Evolutionary conservation across 495 filamentous ascomycete genomes (phyloP).

Genomic region (Talaromyces proteolyticus): DNA sequence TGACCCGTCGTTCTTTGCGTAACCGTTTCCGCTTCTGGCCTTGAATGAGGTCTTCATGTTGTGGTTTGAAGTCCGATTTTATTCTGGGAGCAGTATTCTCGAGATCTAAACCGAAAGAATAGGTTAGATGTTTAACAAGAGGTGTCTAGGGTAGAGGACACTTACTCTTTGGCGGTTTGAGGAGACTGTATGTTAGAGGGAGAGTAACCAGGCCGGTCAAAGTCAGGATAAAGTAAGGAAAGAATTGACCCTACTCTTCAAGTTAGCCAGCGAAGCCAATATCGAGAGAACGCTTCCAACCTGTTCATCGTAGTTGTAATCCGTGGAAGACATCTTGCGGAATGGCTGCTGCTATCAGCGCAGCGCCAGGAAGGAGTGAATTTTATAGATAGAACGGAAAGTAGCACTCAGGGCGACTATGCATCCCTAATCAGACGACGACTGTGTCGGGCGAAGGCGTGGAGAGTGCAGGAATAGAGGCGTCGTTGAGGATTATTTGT

Average conservation of each 20-base stretch:
- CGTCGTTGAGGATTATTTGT: background rate
- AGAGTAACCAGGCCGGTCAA: slow-evolving; percentile 82
- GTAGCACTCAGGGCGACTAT: background rate
- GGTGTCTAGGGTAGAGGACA: slow-evolving; percentile 10
- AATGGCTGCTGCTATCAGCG: background rate
- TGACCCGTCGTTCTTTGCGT: slow-evolving; percentile 82
- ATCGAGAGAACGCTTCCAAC: slow-evolving; percentile 27
- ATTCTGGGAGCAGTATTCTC: slow-evolving; percentile 64
- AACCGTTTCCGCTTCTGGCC: slow-evolving; percentile 80
- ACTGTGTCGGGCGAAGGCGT: no score
- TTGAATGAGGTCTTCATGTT: slow-evolving; percentile 79
- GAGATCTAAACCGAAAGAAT: slow-evolving; percentile 37
- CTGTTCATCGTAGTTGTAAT: slow-evolving; percentile 97
- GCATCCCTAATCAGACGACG: background rate
- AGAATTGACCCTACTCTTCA: slow-evolving; percentile 76
- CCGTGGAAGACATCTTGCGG: slow-evolving; percentile 72
- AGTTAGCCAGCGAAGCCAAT: background rate
- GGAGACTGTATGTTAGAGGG: slow-evolving; percentile 81
- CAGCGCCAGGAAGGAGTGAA: background rate
- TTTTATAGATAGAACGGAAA: background rate
- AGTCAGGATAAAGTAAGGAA: slow-evolving; percentile 96
- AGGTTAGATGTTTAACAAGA: slow-evolving; percentile 1
- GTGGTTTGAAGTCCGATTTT: slow-evolving; percentile 70
- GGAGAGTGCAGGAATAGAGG: background rate
- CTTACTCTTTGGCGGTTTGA: slow-evolving; percentile 70